phyloP scores from a whole-genome alignment of 768 basidiomycete species.

The Serendipita sp. region DNA sequence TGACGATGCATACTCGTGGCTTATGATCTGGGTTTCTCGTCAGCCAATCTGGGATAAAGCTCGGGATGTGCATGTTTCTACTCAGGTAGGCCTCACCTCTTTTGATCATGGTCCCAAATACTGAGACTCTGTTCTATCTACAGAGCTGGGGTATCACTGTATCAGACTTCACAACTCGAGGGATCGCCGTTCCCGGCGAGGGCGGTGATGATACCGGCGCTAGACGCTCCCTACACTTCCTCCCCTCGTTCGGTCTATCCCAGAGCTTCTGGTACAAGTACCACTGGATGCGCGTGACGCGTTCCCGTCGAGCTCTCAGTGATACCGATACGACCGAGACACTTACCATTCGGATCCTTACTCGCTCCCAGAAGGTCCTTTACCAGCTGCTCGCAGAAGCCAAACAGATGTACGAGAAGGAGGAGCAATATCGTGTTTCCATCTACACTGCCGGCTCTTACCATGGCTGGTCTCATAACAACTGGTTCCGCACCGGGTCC shows the following conservation, averaged over 20 bases:
- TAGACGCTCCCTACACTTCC: constrained; percentile 7
- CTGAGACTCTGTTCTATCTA: not conserved
- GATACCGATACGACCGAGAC: constrained; percentile 8
- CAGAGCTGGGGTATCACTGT: constrained; percentile 1
- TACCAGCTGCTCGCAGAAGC: constrained; percentile 38
- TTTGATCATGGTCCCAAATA: not conserved
- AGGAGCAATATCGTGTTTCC: constrained; percentile 33
- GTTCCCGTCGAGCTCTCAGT: constrained; percentile 6
- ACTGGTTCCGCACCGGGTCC: constrained; percentile 39
- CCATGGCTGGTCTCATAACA: constrained; percentile 12
- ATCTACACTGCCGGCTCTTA: constrained; percentile 25
- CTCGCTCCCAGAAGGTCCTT: constrained; percentile 29
- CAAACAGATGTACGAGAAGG: constrained; percentile 32
- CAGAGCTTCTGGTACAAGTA: constrained; percentile 10
- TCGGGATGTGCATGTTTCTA: constrained; percentile 37
- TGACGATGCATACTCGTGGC: constrained; percentile 46
- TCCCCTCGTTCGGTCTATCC: constrained; percentile 10
- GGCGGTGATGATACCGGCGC: not conserved
- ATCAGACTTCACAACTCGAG: not conserved
- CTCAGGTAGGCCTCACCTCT: constrained; percentile 13
- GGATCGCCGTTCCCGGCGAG: not conserved
- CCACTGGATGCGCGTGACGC: constrained; percentile 10
- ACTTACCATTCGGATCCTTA: constrained; percentile 26
- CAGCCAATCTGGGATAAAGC: constrained; percentile 44
- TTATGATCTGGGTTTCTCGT: constrained; percentile 50